Base-by-base conservation (phyloP, 345 rosid species). In the Euphorbia pulcherrima region DNA sequence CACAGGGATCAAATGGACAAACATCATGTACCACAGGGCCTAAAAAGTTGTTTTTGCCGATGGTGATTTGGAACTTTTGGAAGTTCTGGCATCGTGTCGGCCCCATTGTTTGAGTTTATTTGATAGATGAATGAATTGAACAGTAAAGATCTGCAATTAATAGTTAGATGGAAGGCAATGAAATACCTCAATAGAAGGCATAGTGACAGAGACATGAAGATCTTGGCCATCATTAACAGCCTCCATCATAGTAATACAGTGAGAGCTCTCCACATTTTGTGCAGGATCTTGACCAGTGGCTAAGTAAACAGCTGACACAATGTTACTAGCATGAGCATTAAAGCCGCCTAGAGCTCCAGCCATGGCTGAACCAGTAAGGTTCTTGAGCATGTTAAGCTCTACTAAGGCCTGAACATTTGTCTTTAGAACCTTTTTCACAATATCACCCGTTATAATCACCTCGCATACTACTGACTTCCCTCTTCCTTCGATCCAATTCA, bases 251-350 rank as follows among this genome's bases (percentile, higher is more conserved):
- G 84, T 81, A 5, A 81, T 78, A 65, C 84, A 81, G 62, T 81
- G 79, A 24, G 84, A 81, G 37, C 84, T 81, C 78, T 81, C 84
- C 0, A 81, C 71, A 26, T 81, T 81, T 77, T 81, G 84, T 7
- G 84, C 84, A 0, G 84, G 84, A 73, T 81, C 84, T 62, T 81
- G 84, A 29, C 84, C 84, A 1, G 84, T 81, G 30, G 84, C 84
- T 56, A 81, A 62, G 67, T 52, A 81, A 17, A 81, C 33, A 1
- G 82, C 84, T 7, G 73, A 9, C 17, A 81, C 80, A 14, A 81
- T 78, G 71, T 81, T 81, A 53, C 82, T 64, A 20, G 84, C 84
- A 9, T 81, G 84, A 54, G 84, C 84, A 66, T 81, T 81, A 68
- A 81, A 81, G n/a, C 84, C 84, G 3, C 84, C 84, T 10, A 81